Evolutionary conservation across 352 stramenopile species (phyloP).

Genomic region (Phytopythium aichiense): DNA sequence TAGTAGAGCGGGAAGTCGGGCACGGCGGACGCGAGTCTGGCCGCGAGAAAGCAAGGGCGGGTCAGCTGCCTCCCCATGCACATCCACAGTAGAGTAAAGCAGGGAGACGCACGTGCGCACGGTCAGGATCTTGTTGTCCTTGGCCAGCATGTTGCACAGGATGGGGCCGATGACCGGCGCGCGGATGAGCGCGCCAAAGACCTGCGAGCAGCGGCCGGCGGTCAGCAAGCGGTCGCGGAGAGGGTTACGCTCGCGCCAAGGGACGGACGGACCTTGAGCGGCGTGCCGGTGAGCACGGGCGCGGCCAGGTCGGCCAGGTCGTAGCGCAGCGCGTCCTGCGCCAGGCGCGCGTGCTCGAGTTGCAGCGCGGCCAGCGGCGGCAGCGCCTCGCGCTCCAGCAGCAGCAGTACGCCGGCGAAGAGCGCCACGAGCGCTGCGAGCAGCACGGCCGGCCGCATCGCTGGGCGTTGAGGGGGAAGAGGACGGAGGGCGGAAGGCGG

Average conservation of each 20-base stretch:
- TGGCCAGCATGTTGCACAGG: constrained; percentile 37
- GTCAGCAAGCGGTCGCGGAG: not conserved
- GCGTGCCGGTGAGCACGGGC: constrained; percentile 42
- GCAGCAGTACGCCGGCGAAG: constrained; percentile 41
- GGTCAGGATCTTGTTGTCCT: constrained; percentile 61
- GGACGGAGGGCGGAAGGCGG: too few species aligned
- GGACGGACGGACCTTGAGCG: constrained; percentile 23
- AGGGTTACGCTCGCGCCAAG: not conserved
- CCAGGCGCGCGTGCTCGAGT: constrained; percentile 23
- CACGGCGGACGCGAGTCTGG: constrained; percentile 52
- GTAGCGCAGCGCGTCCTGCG: constrained; percentile 26
- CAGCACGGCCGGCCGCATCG: constrained; percentile 25
- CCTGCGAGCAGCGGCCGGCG: not conserved
- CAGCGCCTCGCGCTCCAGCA: constrained; percentile 42
- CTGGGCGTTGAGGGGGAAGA: not conserved
- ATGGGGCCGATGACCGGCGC: constrained; percentile 46
- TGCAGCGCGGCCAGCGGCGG: constrained; percentile 30
- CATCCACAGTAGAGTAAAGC: not conserved
- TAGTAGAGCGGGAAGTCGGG: constrained; percentile 80
- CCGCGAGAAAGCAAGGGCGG: not conserved
- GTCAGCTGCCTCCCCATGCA: not conserved
- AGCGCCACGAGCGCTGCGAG: constrained; percentile 39
- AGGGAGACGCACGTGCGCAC: constrained; percentile 35
- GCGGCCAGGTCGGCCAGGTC: constrained; percentile 46
- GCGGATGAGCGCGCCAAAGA: constrained; percentile 39